phyloP scores from a whole-genome alignment of 2,329 filamentous ascomycete genomes.

The Neofusicoccum sp. region DNA sequence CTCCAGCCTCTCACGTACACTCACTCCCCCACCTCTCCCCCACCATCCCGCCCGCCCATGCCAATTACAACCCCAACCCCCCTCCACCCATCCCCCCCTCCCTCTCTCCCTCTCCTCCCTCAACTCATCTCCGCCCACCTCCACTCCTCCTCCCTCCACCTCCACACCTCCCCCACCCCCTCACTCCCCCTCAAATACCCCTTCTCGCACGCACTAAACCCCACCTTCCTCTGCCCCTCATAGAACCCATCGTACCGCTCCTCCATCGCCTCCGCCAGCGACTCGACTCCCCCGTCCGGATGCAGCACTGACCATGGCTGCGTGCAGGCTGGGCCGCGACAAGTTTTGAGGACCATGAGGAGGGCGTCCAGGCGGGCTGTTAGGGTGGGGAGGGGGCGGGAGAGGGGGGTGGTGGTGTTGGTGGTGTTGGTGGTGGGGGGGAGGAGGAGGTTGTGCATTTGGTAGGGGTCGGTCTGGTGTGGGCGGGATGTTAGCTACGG shows the following conservation, averaged over 20 bases:
- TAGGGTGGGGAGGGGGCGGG: conserved; percentile 22
- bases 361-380: conserved; percentile 51
- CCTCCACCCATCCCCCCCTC: too few species aligned
- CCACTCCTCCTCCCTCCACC: neutral
- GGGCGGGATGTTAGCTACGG: neutral
- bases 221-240: conserved; percentile 48
- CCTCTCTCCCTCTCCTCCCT: too few species aligned
- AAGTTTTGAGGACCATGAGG: conserved; percentile 61
- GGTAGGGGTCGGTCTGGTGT: conserved; percentile 41
- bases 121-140: too few species aligned
- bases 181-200: conserved; percentile 59
- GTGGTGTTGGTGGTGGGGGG: neutral
- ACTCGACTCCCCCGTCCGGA: conserved; percentile 52
- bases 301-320: conserved; percentile 60
- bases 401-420: conserved; percentile 18
- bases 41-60: too few species aligned
- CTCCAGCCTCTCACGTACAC: too few species aligned
- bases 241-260: conserved; percentile 55
- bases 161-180: conserved; percentile 32
- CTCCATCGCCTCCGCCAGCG: conserved; percentile 51
- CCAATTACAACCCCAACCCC: too few species aligned
- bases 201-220: conserved; percentile 53
- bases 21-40: too few species aligned
- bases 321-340: conserved; percentile 53
- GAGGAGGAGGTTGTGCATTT: conserved; percentile 38